Conservation (phyloP, 2,329 filamentous ascomycete species). For the Calonectria hawksworthii region DNA sequence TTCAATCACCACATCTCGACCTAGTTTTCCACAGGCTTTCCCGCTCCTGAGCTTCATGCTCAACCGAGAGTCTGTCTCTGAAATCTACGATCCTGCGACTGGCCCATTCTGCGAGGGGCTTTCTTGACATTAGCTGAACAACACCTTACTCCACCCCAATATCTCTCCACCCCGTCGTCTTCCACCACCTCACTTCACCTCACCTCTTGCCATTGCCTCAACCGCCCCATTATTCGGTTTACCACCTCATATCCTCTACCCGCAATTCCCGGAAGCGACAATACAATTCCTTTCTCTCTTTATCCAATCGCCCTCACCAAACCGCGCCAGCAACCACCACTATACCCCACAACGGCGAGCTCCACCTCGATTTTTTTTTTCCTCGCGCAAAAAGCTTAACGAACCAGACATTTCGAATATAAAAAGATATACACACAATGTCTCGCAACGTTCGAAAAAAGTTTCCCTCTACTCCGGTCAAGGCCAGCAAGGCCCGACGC, state of each 20-base stretch:
- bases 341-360: not conserved
- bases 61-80: constrained; percentile 56
- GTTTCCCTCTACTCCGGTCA: constrained; percentile 58
- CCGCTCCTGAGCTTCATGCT: constrained; percentile 57
- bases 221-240: constrained; percentile 1
- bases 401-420: constrained; percentile 2
- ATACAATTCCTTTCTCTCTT: not conserved
- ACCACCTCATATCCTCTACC: not conserved
- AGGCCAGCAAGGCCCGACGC: constrained; percentile 54
- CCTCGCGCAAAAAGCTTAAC: not conserved
- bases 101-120: constrained; percentile 48
- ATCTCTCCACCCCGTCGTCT: not conserved
- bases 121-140: constrained; percentile 28
- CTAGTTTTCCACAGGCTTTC: constrained; percentile 75
- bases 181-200: not conserved
- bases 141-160: constrained; percentile 20
- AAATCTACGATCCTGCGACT: constrained; percentile 50
- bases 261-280: constrained; percentile 4
- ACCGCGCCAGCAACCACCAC: not conserved
- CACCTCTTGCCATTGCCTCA: not conserved
- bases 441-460: constrained; percentile 68
- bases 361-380: not conserved
- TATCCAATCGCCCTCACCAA: not conserved
- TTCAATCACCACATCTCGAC: constrained; percentile 70
- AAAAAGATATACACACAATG: constrained; percentile 53